A percentile compares a stretch with the other conserved stretches of the same genome.
phyloP scores from a whole-genome alignment of 2,329 filamentous ascomycete species.

The Nigrograna mackinnonii region DNA sequence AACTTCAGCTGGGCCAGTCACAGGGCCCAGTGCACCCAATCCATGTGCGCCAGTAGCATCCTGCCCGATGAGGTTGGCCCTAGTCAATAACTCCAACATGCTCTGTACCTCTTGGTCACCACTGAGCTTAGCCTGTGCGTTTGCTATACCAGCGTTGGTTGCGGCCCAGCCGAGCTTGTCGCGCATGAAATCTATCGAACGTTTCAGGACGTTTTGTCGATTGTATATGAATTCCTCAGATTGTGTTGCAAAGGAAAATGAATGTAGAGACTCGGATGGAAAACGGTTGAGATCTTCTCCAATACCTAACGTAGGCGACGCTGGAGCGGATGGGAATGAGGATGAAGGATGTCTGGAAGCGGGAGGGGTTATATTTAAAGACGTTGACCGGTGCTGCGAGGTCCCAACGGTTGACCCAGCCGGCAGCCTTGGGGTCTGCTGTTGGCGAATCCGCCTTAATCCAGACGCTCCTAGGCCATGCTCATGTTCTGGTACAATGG shows the following conservation, averaged over 20 bases:
- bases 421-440: constrained; percentile 69
- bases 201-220: constrained; percentile 88
- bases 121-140: constrained; percentile 78
- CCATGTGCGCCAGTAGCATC: constrained; percentile 61
- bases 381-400: constrained; percentile 63
- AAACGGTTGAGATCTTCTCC: constrained; percentile 90
- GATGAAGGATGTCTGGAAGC: constrained; percentile 52
- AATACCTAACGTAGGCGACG: constrained; percentile 70
- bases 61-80: constrained; percentile 76
- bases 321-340: constrained; percentile 63
- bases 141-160: constrained; percentile 74
- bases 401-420: constrained; percentile 23
- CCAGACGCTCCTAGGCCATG: constrained; percentile 85
- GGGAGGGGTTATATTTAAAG: constrained; percentile 69
- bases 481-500: constrained; percentile 83
- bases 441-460: constrained; percentile 90
- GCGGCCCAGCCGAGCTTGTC: constrained; percentile 84
- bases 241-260: constrained; percentile 96
- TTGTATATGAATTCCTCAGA: constrained; percentile 90
- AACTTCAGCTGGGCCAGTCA: constrained; percentile 78
- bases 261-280: constrained; percentile 93
- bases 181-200: constrained; percentile 95
- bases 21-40: constrained; percentile 60
- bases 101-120: constrained; percentile 87
- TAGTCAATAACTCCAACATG: constrained; percentile 85